Percentiles rank a stretch among this genome's conserved stretches.
Conservation (phyloP, 176 grass and related monocot species). For the Eleusine coracana region DNA sequence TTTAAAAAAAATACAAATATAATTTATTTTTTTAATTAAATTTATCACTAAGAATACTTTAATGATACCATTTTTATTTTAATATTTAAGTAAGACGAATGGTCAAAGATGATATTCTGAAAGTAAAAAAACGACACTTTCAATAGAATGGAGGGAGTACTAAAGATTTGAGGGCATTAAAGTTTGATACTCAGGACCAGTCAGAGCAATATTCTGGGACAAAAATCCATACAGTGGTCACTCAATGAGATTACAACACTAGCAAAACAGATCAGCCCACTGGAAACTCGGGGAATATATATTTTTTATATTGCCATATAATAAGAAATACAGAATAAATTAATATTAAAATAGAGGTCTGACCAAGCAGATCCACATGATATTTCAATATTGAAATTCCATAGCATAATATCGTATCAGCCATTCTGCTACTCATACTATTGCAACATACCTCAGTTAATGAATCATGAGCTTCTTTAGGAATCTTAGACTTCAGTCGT, state of each 20-base stretch:
- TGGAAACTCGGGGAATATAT: constrained; percentile 28
- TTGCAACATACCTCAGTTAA: constrained; percentile 65
- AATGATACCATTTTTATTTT: too few relatives aligned
- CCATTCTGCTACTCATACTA: constrained; percentile 1
- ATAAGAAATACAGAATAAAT: constrained; percentile 5
- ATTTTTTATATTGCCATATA: constrained; percentile 15
- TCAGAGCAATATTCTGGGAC: constrained; percentile 4
- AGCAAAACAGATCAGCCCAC: constrained; percentile 2
- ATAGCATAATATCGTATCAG: constrained; percentile 29
- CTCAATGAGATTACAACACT: not conserved
- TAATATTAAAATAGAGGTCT: not conserved
- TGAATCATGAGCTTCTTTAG: constrained; percentile 61
- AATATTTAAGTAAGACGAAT: too few relatives aligned
- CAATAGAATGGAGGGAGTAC: too few relatives aligned
- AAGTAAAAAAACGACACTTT: not conserved
- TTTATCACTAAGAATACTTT: too few relatives aligned
- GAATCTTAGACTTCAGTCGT: constrained; percentile 59
- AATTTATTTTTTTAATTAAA: too few relatives aligned
- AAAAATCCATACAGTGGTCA: not conserved
- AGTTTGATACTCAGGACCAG: not conserved
- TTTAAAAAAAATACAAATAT: too few relatives aligned
- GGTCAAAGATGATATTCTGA: too few relatives aligned
- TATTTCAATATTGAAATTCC: constrained; percentile 23
- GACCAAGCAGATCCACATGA: constrained; percentile 18
- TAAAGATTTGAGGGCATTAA: constrained; percentile 6